A percentile compares a stretch with the other conserved stretches of the same genome.
Evolutionary conservation across 768 basidiomycete species (phyloP).

Genomic region (Goffeauzyma gilvescens): DNA sequence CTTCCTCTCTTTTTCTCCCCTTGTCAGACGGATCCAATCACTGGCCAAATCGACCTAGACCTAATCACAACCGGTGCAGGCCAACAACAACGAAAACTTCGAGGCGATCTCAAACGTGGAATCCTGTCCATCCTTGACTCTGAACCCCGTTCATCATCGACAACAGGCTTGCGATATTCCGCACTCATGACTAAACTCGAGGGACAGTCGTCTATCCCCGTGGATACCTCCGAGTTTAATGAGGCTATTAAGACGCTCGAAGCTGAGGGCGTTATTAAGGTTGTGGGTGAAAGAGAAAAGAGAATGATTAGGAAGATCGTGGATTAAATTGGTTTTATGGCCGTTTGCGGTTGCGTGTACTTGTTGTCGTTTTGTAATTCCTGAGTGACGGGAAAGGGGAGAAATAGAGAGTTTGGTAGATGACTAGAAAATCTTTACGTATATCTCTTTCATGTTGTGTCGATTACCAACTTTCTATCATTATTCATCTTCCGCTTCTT

Average conservation of each 20-base stretch:
- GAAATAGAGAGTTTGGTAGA: no score
- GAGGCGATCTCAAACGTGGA: conserved; percentile 79
- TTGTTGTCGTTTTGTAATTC: no score
- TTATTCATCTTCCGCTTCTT: no score
- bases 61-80: conserved; percentile 86
- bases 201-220: conserved; percentile 62
- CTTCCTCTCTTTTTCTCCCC: background rate
- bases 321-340: conserved; percentile 15
- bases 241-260: conserved; percentile 37
- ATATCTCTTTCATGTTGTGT: no score
- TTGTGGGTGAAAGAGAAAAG: conserved; percentile 69
- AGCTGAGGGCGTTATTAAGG: conserved; percentile 68
- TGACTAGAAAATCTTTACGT: no score
- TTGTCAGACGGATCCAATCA: conserved; percentile 63
- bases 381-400: no score
- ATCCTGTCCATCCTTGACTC: conserved; percentile 7
- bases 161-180: conserved; percentile 59
- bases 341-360: no score
- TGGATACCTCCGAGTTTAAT: conserved; percentile 61
- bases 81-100: conserved; percentile 60
- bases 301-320: conserved; percentile 43
- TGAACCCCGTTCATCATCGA: conserved; percentile 31
- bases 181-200: conserved; percentile 63
- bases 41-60: conserved; percentile 87
- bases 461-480: no score